Conservation (phyloP, 257 asterid genomes). For the Nicotiana undulata region DNA sequence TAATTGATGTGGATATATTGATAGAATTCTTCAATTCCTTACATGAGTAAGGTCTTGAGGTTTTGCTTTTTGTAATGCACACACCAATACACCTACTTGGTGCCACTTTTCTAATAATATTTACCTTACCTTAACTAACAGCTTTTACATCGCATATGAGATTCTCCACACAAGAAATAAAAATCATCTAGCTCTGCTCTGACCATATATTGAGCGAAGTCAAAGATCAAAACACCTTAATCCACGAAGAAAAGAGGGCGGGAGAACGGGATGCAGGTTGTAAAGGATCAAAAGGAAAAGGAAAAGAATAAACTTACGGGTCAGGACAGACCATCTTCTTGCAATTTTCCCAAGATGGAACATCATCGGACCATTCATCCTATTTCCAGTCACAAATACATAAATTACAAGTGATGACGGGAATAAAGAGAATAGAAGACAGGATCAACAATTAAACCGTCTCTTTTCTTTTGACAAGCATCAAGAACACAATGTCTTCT, state of each 20-base stretch:
- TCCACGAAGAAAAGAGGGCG: neutral
- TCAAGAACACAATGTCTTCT: neutral
- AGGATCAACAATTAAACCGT: constrained; percentile 2
- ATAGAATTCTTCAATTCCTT: neutral
- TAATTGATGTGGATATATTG: neutral
- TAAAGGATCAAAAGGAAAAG: neutral
- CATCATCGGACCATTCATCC: constrained; percentile 37
- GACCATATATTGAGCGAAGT: neutral
- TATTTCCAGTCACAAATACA: constrained; percentile 21
- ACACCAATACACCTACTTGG: neutral
- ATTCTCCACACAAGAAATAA: neutral
- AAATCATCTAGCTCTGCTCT: neutral
- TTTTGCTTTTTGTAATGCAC: neutral
- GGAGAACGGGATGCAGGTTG: neutral
- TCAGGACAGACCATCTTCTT: constrained; percentile 64
- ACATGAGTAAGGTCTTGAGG: neutral
- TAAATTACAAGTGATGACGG: neutral
- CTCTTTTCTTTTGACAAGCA: neutral
- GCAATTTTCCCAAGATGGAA: constrained; percentile 46
- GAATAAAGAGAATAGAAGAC: neutral
- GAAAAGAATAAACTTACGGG: constrained; percentile 43
- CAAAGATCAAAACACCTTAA: neutral
- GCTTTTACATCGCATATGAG: neutral
- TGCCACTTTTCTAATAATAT: neutral
- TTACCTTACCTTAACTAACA: neutral